Conservation (phyloP, 768 basidiomycete genomes). For the Boletus coccyginus region DNA sequence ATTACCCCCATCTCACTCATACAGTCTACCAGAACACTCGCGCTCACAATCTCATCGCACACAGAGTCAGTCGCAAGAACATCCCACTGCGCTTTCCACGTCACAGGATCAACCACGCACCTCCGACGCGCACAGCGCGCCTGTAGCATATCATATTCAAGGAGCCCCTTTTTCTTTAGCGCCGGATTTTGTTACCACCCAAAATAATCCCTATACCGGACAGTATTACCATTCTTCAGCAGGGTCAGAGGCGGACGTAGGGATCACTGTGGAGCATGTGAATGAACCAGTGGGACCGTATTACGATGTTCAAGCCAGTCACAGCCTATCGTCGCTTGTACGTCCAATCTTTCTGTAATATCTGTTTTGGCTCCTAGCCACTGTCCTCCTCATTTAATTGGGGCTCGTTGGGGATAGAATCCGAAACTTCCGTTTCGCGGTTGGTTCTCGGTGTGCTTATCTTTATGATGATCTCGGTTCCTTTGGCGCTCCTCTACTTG, state of each 20-base stretch:
- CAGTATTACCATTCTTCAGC: slow-evolving; percentile 4
- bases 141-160: slow-evolving; percentile 2
- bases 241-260: slow-evolving; percentile 6
- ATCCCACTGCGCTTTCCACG: neutral
- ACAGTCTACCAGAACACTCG: neutral
- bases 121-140: neutral
- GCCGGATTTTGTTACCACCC: neutral
- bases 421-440: neutral
- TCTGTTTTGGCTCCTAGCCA: neutral
- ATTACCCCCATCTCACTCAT: neutral
- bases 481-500: neutral
- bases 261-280: slow-evolving; percentile 18
- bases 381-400: neutral
- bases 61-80: slow-evolving; percentile 3
- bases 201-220: slow-evolving; percentile 2
- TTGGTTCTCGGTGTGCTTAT: neutral
- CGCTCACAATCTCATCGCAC: neutral
- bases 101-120: neutral
- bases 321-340: slow-evolving; percentile 25
- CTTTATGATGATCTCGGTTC: neutral
- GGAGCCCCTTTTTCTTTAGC: slow-evolving; percentile 4
- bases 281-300: slow-evolving; percentile 7
- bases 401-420: neutral
- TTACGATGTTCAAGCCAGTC: slow-evolving; percentile 14
- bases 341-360: slow-evolving; percentile 6